Evolutionary conservation across 371 early-diverging fungal species (phyloP), one percentile per base, ranked within the genome.

Genomic region (Mortierella sp.): DNA sequence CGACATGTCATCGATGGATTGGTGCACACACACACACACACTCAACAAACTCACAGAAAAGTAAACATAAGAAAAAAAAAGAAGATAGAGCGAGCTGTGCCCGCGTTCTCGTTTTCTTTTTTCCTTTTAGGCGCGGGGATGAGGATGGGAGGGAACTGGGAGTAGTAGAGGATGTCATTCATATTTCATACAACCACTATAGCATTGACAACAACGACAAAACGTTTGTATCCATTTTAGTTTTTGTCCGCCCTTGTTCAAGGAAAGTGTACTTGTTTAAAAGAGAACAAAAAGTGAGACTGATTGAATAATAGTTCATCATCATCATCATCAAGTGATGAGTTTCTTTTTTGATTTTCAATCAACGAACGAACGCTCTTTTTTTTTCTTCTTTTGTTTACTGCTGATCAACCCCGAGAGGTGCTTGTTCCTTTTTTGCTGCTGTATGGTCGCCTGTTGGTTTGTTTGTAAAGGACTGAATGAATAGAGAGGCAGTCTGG

Each of bases 41-140:
- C 28, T 26, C 60, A 58, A 58, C 8, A n/a, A 58, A 60, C 28
- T 16, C 60, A 60, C 28, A 31, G 28, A 60, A 11, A 57, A 75
- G 65, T 11, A 47, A 42, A 47, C 47, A 63, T n/a, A 42, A 48
- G 48, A 24, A 75, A 63, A 31, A 31, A 8, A 48, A 28, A 19
- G 21, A 70, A 72, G n/a, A 45, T 9, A 24, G 48, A 47, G 44
- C 2, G 72, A 28, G 72, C 45, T 52, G 34, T 52, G 52, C 73
- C 52, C 54, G 50, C 73, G 34, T 72, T 72, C 73, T 52, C 52
- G 38, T 52, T 72, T 48, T 47, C 72, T 72, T 72, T 47, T 48
- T 48, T 48, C 48, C 72, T 48, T 47, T 72, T 7, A 42, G 10
- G 68, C 68, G 44, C 24, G 44, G 7, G n/a, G 38, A 34, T 16